These are phyloP conservation scores for Marasmius tenuissimus DNA, from an alignment of 1,284 basidiomycete genomes.

Conservation along the genomic window DNA sequence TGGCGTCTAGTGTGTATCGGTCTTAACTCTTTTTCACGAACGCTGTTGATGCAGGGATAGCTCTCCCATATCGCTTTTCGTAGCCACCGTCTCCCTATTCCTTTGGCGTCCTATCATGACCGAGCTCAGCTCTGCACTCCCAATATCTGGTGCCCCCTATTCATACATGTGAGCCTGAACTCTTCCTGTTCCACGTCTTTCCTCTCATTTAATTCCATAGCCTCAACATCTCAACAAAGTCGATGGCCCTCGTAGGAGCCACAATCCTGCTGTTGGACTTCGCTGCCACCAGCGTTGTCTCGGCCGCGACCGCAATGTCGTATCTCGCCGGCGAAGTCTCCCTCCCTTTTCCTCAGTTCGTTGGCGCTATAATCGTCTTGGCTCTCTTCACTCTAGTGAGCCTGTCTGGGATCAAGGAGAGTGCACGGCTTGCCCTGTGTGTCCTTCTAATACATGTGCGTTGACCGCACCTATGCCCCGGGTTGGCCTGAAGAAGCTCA, in stretches of 20 bases:
- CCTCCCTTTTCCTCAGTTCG: constrained; percentile 51
- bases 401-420: constrained; percentile 61
- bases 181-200: background rate
- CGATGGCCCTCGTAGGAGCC: constrained; percentile 58
- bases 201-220: constrained; percentile 27
- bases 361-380: constrained; percentile 51
- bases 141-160: constrained; percentile 69
- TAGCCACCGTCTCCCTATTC: constrained; percentile 59
- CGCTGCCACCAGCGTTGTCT: constrained; percentile 63
- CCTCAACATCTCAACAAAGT: constrained; percentile 61
- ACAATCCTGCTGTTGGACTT: constrained; percentile 66
- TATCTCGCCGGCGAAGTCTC: constrained; percentile 65
- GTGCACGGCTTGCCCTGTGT: constrained; percentile 53
- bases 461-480: constrained; percentile 6
- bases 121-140: constrained; percentile 65
- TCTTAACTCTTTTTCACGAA: background rate
- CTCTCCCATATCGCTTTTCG: constrained; percentile 65
- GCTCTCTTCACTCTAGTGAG: constrained; percentile 53
- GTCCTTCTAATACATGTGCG: constrained; percentile 61
- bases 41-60: constrained; percentile 29
- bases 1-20: constrained; percentile 50
- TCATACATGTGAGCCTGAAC: constrained; percentile 49
- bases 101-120: constrained; percentile 72
- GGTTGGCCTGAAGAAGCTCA: background rate
- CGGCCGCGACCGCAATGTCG: constrained; percentile 64